Evolutionary conservation across 1,139 yeast genomes (phyloP).

Genomic region (Hyphopichia burtonii): DNA sequence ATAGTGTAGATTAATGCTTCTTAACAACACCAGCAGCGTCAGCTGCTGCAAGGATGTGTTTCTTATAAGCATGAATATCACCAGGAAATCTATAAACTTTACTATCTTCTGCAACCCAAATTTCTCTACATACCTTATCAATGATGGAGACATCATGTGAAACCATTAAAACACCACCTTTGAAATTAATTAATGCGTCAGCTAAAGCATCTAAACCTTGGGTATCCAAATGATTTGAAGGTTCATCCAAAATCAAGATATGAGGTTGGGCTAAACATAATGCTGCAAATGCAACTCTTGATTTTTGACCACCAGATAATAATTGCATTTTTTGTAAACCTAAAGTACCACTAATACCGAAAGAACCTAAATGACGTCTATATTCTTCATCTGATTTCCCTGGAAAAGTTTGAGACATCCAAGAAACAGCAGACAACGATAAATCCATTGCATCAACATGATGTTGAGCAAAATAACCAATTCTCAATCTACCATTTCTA

Average conservation of each 20-base stretch:
- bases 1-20: constrained; percentile 48
- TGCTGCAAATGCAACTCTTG: constrained; percentile 97
- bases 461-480: constrained; percentile 99
- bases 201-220: constrained; percentile 95
- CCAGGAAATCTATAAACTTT: constrained; percentile 81
- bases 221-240: constrained; percentile 97
- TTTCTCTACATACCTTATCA: constrained; percentile 82
- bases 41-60: constrained; percentile 76
- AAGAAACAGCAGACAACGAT: constrained; percentile 80
- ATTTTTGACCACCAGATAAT: constrained; percentile 96
- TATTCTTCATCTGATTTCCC: constrained; percentile 97
- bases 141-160: constrained; percentile 95
- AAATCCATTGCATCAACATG: constrained; percentile 98
- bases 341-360: constrained; percentile 92
- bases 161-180: constrained; percentile 97
- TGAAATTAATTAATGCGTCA: constrained; percentile 80
- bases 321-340: constrained; percentile 90
- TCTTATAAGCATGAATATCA: constrained; percentile 82
- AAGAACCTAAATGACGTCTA: constrained; percentile 93
- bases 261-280: constrained; percentile 91
- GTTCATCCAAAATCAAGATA: constrained; percentile 90
- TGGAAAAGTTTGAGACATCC: constrained; percentile 90
- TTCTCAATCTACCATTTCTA: constrained; percentile 81
- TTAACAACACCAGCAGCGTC: constrained; percentile 86
- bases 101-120: constrained; percentile 92